A percentile compares a stretch with the other conserved stretches of the same genome.
phyloP scores from a whole-genome alignment of 1,284 basidiomycete genomes.

The Puccinia polysora region DNA sequence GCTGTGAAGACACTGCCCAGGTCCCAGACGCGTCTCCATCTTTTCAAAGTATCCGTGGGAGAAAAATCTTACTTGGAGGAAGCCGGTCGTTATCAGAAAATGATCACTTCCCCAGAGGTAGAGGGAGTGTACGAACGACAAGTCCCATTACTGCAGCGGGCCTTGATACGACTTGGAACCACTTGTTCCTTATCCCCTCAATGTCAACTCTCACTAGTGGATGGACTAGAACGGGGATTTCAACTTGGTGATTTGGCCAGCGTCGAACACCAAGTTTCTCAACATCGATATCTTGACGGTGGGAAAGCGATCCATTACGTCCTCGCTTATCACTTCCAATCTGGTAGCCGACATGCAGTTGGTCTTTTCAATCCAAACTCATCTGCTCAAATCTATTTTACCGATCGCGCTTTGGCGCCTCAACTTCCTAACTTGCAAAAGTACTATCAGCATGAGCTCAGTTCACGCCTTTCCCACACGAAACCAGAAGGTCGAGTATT shows the following conservation, averaged over 20 bases:
- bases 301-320: slow-evolving; percentile 73
- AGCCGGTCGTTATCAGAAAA: slow-evolving; percentile 81
- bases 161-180: slow-evolving; percentile 76
- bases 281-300: slow-evolving; percentile 70
- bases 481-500: slow-evolving; percentile 55
- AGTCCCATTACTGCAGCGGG: slow-evolving; percentile 78
- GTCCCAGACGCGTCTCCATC: slow-evolving; percentile 68
- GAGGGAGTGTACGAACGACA: slow-evolving; percentile 93
- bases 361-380: slow-evolving; percentile 76
- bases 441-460: slow-evolving; percentile 64
- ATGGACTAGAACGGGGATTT: slow-evolving; percentile 77
- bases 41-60: slow-evolving; percentile 77
- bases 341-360: slow-evolving; percentile 78
- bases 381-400: slow-evolving; percentile 63
- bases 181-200: slow-evolving; percentile 68
- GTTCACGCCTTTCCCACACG: slow-evolving; percentile 54
- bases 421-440: slow-evolving; percentile 75
- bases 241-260: slow-evolving; percentile 77
- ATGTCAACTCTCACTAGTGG: slow-evolving; percentile 67
- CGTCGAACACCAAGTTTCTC: slow-evolving; percentile 60
- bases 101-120: slow-evolving; percentile 89
- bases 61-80: slow-evolving; percentile 79
- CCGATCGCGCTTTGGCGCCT: slow-evolving; percentile 78
- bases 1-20: slow-evolving; percentile 76
- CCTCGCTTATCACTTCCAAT: slow-evolving; percentile 83